phyloP scores from a whole-genome alignment of 192 early-diverging fungal genomes.

The Coemansia sp. region DNA sequence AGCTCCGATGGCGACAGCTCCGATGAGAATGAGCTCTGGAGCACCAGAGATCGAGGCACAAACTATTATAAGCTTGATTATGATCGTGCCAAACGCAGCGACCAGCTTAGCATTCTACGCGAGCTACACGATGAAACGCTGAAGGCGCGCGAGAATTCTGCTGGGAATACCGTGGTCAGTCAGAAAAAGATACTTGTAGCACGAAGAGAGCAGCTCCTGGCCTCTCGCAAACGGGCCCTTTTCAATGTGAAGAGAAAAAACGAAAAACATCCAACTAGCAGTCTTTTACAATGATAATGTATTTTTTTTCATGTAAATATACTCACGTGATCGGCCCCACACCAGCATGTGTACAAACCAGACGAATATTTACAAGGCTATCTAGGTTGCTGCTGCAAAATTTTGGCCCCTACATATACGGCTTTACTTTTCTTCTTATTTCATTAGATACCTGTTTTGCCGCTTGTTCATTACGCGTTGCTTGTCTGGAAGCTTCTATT shows the following conservation, averaged over 20 bases:
- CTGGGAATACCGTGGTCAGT: constrained; percentile 14
- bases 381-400: background rate
- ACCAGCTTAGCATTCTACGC: constrained; percentile 26
- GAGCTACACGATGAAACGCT: constrained; percentile 26
- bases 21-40: background rate
- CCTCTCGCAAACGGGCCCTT: constrained; percentile 4
- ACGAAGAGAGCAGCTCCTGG: constrained; percentile 11
- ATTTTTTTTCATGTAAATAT: background rate
- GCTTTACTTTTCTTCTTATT: background rate
- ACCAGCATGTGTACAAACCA: background rate
- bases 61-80: constrained; percentile 30
- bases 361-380: constrained; percentile 2
- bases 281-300: background rate
- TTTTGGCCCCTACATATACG: background rate
- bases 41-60: constrained; percentile 14
- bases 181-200: constrained; percentile 19
- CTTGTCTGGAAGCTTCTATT: background rate
- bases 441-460: background rate
- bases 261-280: background rate
- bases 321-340: constrained; percentile 28
- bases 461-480: background rate
- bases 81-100: constrained; percentile 19
- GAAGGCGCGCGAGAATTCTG: constrained; percentile 12
- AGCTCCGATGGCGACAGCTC: constrained; percentile 8
- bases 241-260: background rate